Conservation (phyloP, 257 asterid genomes). For the Striga asiatica region DNA sequence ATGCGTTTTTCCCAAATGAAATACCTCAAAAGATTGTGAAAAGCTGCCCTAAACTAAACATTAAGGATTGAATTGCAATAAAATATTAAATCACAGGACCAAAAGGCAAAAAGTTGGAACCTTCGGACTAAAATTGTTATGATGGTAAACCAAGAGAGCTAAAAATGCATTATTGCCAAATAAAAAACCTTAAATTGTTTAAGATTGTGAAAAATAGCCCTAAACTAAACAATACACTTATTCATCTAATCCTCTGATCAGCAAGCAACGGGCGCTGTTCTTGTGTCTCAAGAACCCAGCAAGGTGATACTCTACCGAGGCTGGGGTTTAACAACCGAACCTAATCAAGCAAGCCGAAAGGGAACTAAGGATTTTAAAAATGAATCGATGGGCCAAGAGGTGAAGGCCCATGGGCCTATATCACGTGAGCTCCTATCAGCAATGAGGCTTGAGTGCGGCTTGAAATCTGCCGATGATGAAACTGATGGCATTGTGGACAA, state of each 20-base stretch:
- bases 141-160: no score
- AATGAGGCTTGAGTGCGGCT: conserved; percentile 74
- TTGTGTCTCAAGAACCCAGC: conserved; percentile 94
- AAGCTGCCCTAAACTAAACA: no score
- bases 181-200: background rate
- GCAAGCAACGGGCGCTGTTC: conserved; percentile 84
- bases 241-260: conserved; percentile 17
- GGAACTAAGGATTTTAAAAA: background rate
- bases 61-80: no score
- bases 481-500: background rate
- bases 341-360: conserved; percentile 16
- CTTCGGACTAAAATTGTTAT: no score
- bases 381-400: conserved; percentile 13
- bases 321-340: conserved; percentile 50
- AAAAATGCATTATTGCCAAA: no score
- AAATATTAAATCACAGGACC: no score
- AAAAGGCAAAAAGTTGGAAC: no score
- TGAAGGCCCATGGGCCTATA: conserved; percentile 17
- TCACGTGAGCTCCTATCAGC: conserved; percentile 88
- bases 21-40: no score
- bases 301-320: conserved; percentile 90
- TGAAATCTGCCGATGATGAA: conserved; percentile 18
- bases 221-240: background rate
- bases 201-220: background rate
- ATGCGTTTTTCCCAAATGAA: no score